These are phyloP conservation scores for Fusarium floridanum DNA, from an alignment of 2,329 filamentous ascomycete species.

Conservation along the genomic window DNA sequence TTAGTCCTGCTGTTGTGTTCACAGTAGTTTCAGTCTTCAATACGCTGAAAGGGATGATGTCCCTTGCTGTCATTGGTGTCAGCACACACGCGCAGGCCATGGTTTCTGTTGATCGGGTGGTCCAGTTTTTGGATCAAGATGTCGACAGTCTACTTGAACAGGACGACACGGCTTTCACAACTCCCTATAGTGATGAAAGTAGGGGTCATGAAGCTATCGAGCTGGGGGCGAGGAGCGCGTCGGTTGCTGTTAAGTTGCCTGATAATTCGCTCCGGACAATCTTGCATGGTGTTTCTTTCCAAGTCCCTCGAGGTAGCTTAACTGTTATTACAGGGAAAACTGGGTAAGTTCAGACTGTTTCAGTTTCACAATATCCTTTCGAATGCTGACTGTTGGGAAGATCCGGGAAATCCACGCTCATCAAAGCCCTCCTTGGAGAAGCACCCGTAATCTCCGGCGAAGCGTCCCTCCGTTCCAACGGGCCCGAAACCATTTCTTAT, in stretches of 20 bases:
- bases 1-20: background rate
- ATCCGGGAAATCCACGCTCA: background rate
- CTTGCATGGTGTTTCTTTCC: background rate
- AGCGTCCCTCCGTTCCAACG: background rate
- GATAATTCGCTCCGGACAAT: background rate
- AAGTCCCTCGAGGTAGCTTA: background rate
- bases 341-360: background rate
- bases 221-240: background rate
- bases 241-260: background rate
- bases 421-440: background rate
- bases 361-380: background rate
- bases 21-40: background rate
- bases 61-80: background rate
- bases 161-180: background rate
- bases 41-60: background rate
- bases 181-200: background rate
- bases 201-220: background rate
- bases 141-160: background rate
- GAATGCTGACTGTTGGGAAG: background rate
- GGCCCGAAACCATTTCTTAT: conserved; percentile 39
- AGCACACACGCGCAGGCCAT: background rate
- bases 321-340: background rate
- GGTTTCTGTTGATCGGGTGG: background rate
- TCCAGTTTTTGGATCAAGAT: background rate
- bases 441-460: background rate